Evolutionary conservation across 495 filamentous ascomycete species (phyloP).

Genomic region (Baudoinia panamericana): DNA sequence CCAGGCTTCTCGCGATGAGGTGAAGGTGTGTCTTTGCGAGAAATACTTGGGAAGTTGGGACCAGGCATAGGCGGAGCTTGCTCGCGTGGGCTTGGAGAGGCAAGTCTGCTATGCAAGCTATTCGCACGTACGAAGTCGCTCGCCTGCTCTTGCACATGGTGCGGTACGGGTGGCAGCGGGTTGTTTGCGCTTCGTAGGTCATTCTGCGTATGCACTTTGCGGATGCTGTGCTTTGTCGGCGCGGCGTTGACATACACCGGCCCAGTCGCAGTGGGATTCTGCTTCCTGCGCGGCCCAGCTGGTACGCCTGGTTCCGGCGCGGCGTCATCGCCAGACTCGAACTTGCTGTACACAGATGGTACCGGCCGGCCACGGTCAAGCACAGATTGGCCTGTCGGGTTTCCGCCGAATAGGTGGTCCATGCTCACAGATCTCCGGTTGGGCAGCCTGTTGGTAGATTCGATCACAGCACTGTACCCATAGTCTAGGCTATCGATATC

Average conservation of each 20-base stretch:
- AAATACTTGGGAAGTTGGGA: conserved; percentile 5
- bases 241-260: conserved; percentile 19
- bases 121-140: conserved; percentile 27
- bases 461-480: conserved; percentile 41
- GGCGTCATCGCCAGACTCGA: conserved; percentile 55
- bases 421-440: conserved; percentile 61
- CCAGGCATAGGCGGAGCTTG: conserved; percentile 1
- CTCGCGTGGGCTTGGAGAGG: conserved; percentile 6
- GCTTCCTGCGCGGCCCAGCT: conserved; percentile 56
- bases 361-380: conserved; percentile 26
- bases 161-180: conserved; percentile 7
- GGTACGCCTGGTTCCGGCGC: conserved; percentile 83
- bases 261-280: conserved; percentile 34
- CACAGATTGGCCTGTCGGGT: conserved; percentile 11
- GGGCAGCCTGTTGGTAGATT: conserved; percentile 42
- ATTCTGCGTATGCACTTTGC: conserved; percentile 18
- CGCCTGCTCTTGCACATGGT: conserved; percentile 26
- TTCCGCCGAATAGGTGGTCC: conserved; percentile 44
- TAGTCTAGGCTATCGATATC: conserved; percentile 57
- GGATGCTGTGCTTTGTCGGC: conserved; percentile 1
- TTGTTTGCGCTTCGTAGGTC: conserved; percentile 11
- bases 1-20: conserved; percentile 62
- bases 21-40: conserved; percentile 30
- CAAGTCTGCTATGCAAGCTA: conserved; percentile 15
- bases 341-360: conserved; percentile 13